Conservation (phyloP, 257 asterid species). For the Primulina eburnea region DNA sequence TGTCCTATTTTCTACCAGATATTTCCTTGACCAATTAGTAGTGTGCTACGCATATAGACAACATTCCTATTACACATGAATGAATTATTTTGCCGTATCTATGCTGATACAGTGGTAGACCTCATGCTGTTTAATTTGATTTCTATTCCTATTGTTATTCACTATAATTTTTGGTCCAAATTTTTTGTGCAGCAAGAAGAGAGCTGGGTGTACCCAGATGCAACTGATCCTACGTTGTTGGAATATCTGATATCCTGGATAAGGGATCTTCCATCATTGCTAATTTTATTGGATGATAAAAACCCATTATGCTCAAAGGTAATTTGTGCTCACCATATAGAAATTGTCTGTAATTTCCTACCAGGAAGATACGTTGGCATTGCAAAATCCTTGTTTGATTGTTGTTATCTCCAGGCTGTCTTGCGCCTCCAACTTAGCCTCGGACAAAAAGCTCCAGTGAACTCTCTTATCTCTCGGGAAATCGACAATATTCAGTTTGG, state of each 20-base stretch:
- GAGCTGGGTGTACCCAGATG: constrained; percentile 37
- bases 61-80: neutral
- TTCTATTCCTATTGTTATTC: constrained; percentile 14
- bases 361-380: constrained; percentile 6
- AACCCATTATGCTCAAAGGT: constrained; percentile 68
- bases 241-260: constrained; percentile 59
- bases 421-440: constrained; percentile 60
- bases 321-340: constrained; percentile 27
- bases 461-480: constrained; percentile 47
- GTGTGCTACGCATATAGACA: neutral
- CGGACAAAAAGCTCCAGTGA: constrained; percentile 53
- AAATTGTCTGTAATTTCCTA: neutral
- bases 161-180: constrained; percentile 1
- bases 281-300: constrained; percentile 57
- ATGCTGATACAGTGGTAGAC: constrained; percentile 3
- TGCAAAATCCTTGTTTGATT: neutral
- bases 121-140: constrained; percentile 4
- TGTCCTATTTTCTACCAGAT: neutral
- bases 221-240: constrained; percentile 50
- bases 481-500: constrained; percentile 54
- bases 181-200: constrained; percentile 45
- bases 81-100: neutral
- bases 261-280: constrained; percentile 65
- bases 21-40: constrained; percentile 9
- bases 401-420: constrained; percentile 60